Evolutionary conservation across 306 rosid species (phyloP).

Genomic region (Glycine tomentella): DNA sequence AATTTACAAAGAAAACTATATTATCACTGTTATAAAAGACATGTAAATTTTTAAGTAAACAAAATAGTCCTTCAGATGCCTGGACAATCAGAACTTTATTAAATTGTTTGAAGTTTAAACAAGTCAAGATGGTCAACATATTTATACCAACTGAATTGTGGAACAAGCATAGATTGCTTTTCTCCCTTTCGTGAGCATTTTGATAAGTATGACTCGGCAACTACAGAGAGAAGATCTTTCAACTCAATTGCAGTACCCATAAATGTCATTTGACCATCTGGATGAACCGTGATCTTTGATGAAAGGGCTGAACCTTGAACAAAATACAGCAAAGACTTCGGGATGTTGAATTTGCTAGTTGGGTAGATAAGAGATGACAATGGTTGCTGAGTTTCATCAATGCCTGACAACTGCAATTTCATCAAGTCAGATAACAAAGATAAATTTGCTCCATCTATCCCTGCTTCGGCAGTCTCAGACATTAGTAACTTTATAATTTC

Average conservation of each 20-base stretch:
- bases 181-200: conserved; percentile 54
- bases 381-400: conserved; percentile 47
- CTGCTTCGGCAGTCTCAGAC: conserved; percentile 63
- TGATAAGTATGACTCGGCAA: conserved; percentile 70
- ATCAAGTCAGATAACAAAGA: conserved; percentile 59
- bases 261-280: conserved; percentile 72
- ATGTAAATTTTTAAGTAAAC: background rate
- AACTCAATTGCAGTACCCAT: conserved; percentile 68
- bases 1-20: background rate
- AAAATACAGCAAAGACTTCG: conserved; percentile 64
- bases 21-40: conserved; percentile 9
- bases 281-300: conserved; percentile 66
- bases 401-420: conserved; percentile 58
- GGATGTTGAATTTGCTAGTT: conserved; percentile 52
- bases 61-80: conserved; percentile 22
- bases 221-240: conserved; percentile 75
- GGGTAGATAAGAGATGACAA: conserved; percentile 67
- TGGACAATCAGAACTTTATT: conserved; percentile 17
- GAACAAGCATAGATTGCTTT: conserved; percentile 69
- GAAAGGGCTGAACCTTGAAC: conserved; percentile 63
- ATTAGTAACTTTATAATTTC: conserved; percentile 63
- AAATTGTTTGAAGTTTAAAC: background rate
- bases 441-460: conserved; percentile 51
- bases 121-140: background rate
- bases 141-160: conserved; percentile 73